phyloP scores from a whole-genome alignment of 441 rosid species.

The Croton laevigatus region DNA sequence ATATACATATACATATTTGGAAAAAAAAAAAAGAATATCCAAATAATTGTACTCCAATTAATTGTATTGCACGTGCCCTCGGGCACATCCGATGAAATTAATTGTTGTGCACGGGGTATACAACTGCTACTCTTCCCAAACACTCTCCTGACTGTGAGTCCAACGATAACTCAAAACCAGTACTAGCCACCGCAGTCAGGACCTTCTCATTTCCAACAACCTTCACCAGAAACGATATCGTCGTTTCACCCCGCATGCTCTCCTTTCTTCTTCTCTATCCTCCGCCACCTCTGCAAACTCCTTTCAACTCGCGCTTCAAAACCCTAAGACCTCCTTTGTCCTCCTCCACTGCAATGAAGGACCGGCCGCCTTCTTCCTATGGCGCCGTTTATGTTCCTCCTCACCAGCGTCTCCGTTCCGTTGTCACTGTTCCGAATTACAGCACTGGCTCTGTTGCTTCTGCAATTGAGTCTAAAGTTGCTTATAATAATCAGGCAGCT shows the following conservation, averaged over 20 bases:
- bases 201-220: background rate
- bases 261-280: background rate
- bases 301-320: slow-evolving; percentile 15
- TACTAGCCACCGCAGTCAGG: background rate
- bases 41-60: too few relatives aligned
- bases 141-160: background rate
- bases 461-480: slow-evolving; percentile 25
- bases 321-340: slow-evolving; percentile 25
- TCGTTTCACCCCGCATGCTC: slow-evolving; percentile 21
- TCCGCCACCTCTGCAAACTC: slow-evolving; percentile 16
- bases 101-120: too few relatives aligned
- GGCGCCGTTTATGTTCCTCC: slow-evolving; percentile 76
- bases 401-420: slow-evolving; percentile 67
- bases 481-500: slow-evolving; percentile 22
- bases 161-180: background rate
- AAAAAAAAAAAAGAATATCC: too few relatives aligned
- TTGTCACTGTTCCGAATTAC: slow-evolving; percentile 31
- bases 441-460: slow-evolving; percentile 25
- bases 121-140: background rate
- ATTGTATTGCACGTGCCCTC: too few relatives aligned
- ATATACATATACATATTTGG: too few relatives aligned
- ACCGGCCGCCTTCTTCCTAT: slow-evolving; percentile 57
- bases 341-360: slow-evolving; percentile 48
- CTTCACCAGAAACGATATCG: background rate
- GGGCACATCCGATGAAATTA: too few relatives aligned